Conservation (phyloP, 257 asterid species). For the Solanum boliviense region DNA sequence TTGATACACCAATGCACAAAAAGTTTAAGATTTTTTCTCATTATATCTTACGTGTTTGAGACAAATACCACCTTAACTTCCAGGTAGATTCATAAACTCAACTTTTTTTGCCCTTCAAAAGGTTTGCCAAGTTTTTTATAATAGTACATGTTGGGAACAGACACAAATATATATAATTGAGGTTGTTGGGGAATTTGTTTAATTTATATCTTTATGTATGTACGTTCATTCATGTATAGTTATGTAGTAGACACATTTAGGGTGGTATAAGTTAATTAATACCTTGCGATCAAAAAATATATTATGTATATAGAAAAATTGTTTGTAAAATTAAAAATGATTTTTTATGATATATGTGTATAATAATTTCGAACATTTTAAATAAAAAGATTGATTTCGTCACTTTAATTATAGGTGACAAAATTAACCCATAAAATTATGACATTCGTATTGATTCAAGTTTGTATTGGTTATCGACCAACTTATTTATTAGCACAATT, state of each 20-base stretch:
- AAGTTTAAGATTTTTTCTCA: background rate
- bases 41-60: slow-evolving; percentile 6
- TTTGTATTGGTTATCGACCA: background rate
- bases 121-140: background rate
- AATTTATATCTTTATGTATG: background rate
- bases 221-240: background rate
- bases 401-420: background rate
- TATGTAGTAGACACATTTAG: background rate
- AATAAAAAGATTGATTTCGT: too few species aligned
- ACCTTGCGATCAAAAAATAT: background rate
- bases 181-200: background rate
- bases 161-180: background rate
- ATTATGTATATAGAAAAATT: background rate
- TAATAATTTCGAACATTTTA: too few species aligned
- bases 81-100: slow-evolving; percentile 47
- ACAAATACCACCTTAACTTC: slow-evolving; percentile 38
- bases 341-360: background rate
- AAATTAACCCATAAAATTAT: background rate
- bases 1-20: background rate
- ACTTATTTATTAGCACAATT: background rate
- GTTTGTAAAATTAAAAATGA: background rate
- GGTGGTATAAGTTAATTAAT: background rate
- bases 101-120: background rate
- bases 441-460: background rate
- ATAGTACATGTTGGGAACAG: slow-evolving; percentile 1